A percentile compares a stretch with the other conserved stretches of the same genome.
These are phyloP conservation scores for Coniosporium uncinatum DNA, from an alignment of 2,329 filamentous ascomycete genomes.

Conservation along the genomic window DNA sequence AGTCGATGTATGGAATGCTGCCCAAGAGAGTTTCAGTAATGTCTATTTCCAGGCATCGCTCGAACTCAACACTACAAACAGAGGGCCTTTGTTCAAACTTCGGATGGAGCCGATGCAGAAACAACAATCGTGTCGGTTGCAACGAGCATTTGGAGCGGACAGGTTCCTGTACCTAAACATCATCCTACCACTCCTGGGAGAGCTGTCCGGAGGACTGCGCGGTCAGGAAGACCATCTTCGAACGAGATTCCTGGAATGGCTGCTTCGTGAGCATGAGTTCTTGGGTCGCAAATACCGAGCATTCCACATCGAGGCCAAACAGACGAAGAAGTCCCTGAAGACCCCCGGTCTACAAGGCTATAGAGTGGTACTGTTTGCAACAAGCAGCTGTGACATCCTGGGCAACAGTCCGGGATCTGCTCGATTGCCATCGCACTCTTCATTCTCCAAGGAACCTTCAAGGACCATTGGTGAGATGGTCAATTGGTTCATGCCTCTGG, in stretches of 20 bases:
- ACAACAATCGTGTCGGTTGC: conserved; percentile 25
- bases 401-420: neutral
- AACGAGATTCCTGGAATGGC: conserved; percentile 24
- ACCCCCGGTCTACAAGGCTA: neutral
- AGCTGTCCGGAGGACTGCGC: conserved; percentile 3
- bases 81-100: conserved; percentile 20
- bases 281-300: conserved; percentile 33
- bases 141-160: conserved; percentile 27
- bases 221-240: conserved; percentile 10
- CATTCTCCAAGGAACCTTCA: neutral
- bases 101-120: conserved; percentile 16
- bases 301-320: conserved; percentile 30
- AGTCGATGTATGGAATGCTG: too few relatives aligned
- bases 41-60: too few relatives aligned
- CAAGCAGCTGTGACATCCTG: conserved; percentile 18
- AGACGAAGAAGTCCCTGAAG: conserved; percentile 14
- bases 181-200: conserved; percentile 17
- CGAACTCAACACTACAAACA: too few relatives aligned
- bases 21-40: too few relatives aligned
- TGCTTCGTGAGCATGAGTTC: conserved; percentile 24
- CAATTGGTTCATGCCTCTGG: conserved; percentile 31
- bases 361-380: conserved; percentile 27
- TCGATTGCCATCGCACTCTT: neutral
- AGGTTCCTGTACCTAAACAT: conserved; percentile 33
- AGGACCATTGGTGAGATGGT: conserved; percentile 21